These are phyloP conservation scores for Cornus kousa DNA, from an alignment of 148 eudicot genomes.

Conservation along the genomic window DNA sequence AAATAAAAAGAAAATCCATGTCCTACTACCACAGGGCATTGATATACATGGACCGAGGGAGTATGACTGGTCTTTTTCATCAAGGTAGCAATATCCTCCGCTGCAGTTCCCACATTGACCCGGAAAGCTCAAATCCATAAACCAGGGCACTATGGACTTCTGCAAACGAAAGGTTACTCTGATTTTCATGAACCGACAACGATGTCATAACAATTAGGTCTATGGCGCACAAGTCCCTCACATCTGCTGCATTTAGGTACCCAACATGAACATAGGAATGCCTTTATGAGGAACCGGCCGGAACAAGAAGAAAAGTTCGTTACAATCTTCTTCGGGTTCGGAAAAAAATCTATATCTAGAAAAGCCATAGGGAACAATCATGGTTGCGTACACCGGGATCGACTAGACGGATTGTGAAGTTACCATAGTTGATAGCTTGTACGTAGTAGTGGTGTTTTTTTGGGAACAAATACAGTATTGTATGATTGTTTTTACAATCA, in stretches of 20 bases:
- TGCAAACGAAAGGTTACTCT: background rate
- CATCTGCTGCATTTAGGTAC: background rate
- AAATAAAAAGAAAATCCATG: no score
- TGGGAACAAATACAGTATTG: background rate
- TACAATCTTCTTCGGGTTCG: no score
- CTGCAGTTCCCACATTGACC: background rate
- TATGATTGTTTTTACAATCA: background rate
- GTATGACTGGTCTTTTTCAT: no score
- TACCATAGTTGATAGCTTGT: background rate
- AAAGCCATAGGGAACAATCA: background rate
- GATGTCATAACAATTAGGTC: background rate
- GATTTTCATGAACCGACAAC: background rate
- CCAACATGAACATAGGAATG: background rate
- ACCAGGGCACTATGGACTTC: background rate
- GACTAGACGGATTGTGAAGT: background rate
- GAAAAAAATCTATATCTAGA: no score
- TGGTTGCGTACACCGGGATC: background rate
- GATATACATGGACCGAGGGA: no score
- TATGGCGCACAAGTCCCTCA: background rate
- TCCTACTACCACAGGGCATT: no score
- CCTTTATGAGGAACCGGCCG: background rate
- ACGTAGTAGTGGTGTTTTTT: background rate
- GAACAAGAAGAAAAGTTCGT: background rate
- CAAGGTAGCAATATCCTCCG: background rate
- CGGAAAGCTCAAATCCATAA: slow-evolving; percentile 8